These are phyloP conservation scores for Phytophthora podocarpi DNA, from an alignment of 352 stramenopile genomes.

Conservation along the genomic window DNA sequence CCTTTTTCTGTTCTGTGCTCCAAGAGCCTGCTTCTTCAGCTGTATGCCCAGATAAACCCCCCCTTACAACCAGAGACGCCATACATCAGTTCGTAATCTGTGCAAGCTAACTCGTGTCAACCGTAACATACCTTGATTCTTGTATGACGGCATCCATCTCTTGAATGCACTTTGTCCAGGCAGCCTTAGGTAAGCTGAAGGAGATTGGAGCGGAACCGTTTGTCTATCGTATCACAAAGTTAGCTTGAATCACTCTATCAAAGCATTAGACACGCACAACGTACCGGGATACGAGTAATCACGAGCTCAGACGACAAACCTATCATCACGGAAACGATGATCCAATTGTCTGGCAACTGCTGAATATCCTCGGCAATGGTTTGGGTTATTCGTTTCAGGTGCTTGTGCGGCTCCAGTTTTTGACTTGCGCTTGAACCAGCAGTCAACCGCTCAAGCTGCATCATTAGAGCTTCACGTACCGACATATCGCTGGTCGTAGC, in stretches of 20 bases:
- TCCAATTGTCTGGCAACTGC: slow-evolving; percentile 45
- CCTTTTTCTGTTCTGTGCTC: slow-evolving; percentile 67
- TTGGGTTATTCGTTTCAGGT: slow-evolving; percentile 25
- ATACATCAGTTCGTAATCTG: slow-evolving; percentile 1
- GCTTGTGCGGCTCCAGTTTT: neutral
- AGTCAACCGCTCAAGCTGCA: slow-evolving; percentile 29
- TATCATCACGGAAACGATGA: slow-evolving; percentile 49
- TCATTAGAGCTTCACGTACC: slow-evolving; percentile 18
- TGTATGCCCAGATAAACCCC: slow-evolving; percentile 64
- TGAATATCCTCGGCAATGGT: slow-evolving; percentile 28
- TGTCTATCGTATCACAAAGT: slow-evolving; percentile 38
- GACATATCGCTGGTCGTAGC: slow-evolving; percentile 11
- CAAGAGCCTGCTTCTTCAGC: slow-evolving; percentile 57
- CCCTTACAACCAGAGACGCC: slow-evolving; percentile 28
- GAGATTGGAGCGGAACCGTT: slow-evolving; percentile 45
- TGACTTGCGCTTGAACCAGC: neutral
- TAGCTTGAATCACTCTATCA: neutral
- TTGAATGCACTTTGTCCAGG: slow-evolving; percentile 45
- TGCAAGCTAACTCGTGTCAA: neutral
- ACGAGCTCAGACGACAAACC: slow-evolving; percentile 52
- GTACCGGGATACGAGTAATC: slow-evolving; percentile 48
- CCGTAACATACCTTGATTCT: slow-evolving; percentile 53
- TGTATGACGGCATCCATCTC: slow-evolving; percentile 60
- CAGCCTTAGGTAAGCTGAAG: slow-evolving; percentile 50
- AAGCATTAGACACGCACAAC: neutral